Percentiles rank a stretch among this genome's conserved stretches.
phyloP scores from a whole-genome alignment of 192 early-diverging fungal genomes.

The Pecoramyces ruminantium region DNA sequence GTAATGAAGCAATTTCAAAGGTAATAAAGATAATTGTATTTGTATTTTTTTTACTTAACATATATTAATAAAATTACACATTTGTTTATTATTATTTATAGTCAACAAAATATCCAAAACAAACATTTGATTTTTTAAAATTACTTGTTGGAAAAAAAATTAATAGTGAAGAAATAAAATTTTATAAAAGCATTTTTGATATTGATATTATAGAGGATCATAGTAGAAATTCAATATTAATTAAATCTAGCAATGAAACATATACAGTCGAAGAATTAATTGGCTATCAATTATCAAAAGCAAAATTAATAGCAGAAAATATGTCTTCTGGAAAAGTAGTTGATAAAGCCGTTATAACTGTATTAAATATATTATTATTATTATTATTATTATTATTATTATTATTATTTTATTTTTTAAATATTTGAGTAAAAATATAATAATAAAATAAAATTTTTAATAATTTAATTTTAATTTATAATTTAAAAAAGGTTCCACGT shows the following conservation, averaged over 20 bases:
- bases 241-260: not conserved
- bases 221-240: not conserved
- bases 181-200: not conserved
- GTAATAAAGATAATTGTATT: too few species aligned
- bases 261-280: slow-evolving; percentile 74
- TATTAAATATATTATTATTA: slow-evolving; percentile 13
- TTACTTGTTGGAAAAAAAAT: slow-evolving; percentile 47
- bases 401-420: too few species aligned
- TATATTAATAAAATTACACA: too few species aligned
- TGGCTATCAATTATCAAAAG: slow-evolving; percentile 81
- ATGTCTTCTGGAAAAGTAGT: slow-evolving; percentile 57
- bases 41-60: too few species aligned
- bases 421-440: not conserved
- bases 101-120: slow-evolving; percentile 52
- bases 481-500: slow-evolving; percentile 51
- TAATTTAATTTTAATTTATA: too few species aligned
- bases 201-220: not conserved
- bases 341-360: slow-evolving; percentile 80
- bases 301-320: slow-evolving; percentile 63
- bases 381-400: too few species aligned
- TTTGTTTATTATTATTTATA: too few species aligned
- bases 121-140: slow-evolving; percentile 42
- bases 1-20: slow-evolving; percentile 63
- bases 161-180: slow-evolving; percentile 5
- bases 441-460: not conserved